Conservation (phyloP, 257 asterid genomes). For the Solanum pimpinellifolium region DNA sequence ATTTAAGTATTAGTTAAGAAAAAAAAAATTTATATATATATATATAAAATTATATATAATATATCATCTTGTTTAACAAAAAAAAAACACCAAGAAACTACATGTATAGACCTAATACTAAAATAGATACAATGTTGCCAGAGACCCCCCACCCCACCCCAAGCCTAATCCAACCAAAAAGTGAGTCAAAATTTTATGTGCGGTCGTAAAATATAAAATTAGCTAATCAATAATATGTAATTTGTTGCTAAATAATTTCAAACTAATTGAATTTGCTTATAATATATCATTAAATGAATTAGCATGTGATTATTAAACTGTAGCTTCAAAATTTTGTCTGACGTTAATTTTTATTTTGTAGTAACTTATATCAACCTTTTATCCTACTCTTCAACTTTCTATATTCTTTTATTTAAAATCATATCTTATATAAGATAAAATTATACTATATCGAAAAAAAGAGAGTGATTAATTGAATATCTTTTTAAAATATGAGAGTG, state of each 20-base stretch:
- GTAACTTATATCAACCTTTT: neutral
- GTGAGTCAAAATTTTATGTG: neutral
- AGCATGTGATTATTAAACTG: neutral
- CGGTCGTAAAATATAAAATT: too few species aligned
- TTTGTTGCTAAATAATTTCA: too few species aligned
- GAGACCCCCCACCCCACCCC: too few species aligned
- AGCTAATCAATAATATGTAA: neutral
- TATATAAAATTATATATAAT: too few species aligned
- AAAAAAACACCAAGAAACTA: neutral
- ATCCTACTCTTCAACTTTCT: rapidly evolving
- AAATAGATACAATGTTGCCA: neutral
- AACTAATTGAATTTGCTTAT: neutral
- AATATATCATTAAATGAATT: too few species aligned
- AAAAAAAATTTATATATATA: too few species aligned
- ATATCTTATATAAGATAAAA: rapidly evolving
- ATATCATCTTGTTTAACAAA: too few species aligned
- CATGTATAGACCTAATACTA: neutral
- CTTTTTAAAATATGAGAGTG: neutral
- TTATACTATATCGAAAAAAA: rapidly evolving
- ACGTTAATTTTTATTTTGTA: too few species aligned
- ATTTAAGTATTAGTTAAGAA: too few species aligned
- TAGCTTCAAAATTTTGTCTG: neutral
- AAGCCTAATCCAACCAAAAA: too few species aligned
- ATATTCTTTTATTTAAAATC: too few species aligned
- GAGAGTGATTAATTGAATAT: neutral